These are phyloP conservation scores for Nicotiana attenuata DNA, from an alignment of 257 asterid genomes.

Conservation along the genomic window DNA sequence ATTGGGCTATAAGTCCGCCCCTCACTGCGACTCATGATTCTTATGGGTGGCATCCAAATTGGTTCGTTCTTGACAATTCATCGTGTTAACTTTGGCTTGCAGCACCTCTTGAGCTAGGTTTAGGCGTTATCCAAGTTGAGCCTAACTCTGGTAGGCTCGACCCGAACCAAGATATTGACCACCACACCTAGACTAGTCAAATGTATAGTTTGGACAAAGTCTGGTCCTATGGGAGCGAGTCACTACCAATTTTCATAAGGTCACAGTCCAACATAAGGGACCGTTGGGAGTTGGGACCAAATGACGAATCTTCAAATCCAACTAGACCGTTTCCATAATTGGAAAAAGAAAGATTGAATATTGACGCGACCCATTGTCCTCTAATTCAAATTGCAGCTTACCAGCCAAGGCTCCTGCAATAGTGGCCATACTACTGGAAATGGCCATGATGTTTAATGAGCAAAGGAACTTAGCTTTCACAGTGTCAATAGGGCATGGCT, in stretches of 20 bases:
- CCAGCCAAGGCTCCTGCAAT: neutral
- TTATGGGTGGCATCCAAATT: too few species aligned
- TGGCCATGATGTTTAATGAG: neutral
- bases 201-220: too few species aligned
- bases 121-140: too few species aligned
- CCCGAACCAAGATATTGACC: too few species aligned
- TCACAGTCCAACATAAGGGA: neutral
- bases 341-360: neutral
- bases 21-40: too few species aligned
- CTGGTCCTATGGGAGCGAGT: too few species aligned
- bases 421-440: neutral
- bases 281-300: neutral
- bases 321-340: neutral
- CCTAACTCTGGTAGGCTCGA: too few species aligned
- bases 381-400: neutral
- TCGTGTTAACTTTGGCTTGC: too few species aligned
- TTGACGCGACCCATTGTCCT: neutral
- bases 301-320: neutral
- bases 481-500: neutral
- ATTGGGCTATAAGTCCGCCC: too few species aligned
- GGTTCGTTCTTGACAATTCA: too few species aligned
- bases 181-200: too few species aligned
- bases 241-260: neutral
- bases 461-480: neutral
- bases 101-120: too few species aligned